phyloP scores from a whole-genome alignment of 371 early-diverging fungal species.

The Blastocladiella emersonii region DNA sequence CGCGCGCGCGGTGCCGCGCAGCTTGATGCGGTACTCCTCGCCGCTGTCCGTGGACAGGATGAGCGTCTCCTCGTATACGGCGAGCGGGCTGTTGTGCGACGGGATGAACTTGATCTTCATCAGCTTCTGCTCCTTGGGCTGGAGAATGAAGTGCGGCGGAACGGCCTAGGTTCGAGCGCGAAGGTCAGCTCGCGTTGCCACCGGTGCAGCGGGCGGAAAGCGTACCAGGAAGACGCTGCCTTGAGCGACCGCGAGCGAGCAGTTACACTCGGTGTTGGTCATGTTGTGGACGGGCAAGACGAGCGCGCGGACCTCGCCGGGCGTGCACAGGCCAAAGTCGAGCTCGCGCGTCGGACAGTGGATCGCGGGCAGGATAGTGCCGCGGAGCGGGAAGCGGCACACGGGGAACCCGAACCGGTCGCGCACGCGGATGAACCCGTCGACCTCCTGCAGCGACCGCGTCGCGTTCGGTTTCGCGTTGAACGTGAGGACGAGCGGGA shows the following conservation, averaged over 20 bases:
- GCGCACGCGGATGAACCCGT: neutral
- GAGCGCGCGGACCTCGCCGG: constrained; percentile 17
- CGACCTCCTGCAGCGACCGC: neutral
- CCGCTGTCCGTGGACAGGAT: constrained; percentile 23
- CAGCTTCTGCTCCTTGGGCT: constrained; percentile 19
- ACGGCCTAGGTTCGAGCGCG: too few species aligned
- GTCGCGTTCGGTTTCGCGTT: neutral
- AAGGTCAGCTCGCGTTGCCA: too few species aligned
- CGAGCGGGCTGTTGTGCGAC: neutral
- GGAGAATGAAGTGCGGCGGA: constrained; percentile 21
- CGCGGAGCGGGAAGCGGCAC: neutral
- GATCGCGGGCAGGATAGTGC: neutral
- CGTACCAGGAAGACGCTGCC: neutral
- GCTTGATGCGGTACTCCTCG: constrained; percentile 13
- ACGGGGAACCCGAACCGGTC: constrained; percentile 2
- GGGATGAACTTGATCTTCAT: constrained; percentile 22
- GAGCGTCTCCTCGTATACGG: constrained; percentile 13
- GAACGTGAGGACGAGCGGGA: neutral
- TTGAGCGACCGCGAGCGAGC: neutral
- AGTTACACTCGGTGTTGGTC: constrained; percentile 25
- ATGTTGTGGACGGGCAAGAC: constrained; percentile 19
- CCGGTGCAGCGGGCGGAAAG: too few species aligned
- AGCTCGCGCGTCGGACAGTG: constrained; percentile 4
- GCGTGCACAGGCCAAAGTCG: constrained; percentile 28
- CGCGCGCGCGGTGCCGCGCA: constrained; percentile 15